These are phyloP conservation scores for Zea luxurians DNA, from an alignment of 176 grass and related monocot species.

Conservation along the genomic window DNA sequence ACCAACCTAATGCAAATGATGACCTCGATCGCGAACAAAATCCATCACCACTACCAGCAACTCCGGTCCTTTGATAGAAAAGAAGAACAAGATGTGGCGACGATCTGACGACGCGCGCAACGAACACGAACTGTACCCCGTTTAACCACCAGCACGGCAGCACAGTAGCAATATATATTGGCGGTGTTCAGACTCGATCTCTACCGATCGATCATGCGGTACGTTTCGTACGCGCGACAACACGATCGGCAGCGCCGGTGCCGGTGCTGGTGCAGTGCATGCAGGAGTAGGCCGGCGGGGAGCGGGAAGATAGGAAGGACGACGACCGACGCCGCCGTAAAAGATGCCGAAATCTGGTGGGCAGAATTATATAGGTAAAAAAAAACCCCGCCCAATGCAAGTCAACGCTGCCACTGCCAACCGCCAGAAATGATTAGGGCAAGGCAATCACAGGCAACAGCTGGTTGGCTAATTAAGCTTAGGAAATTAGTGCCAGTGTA, in stretches of 20 bases:
- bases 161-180: too few relatives aligned
- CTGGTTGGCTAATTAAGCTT: neutral
- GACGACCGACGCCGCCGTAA: neutral
- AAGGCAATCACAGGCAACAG: constrained; percentile 35
- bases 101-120: neutral
- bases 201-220: constrained; percentile 3
- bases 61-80: neutral
- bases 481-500: neutral
- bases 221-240: constrained; percentile 16
- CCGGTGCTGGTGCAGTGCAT: neutral
- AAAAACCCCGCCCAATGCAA: neutral
- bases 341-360: constrained; percentile 25
- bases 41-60: constrained; percentile 7
- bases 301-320: too few relatives aligned
- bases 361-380: neutral
- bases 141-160: constrained; percentile 39
- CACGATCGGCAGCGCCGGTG: neutral
- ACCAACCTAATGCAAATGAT: constrained; percentile 44
- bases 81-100: neutral
- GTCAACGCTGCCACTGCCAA: constrained; percentile 54
- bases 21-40: constrained; percentile 13
- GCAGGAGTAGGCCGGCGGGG: too few relatives aligned
- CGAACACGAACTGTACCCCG: neutral
- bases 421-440: constrained; percentile 43
- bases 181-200: too few relatives aligned